Evolutionary conservation across 2,329 filamentous ascomycete species (phyloP), one percentile per base, ranked within the genome.

Genomic region (Calonectria ilicicola): DNA sequence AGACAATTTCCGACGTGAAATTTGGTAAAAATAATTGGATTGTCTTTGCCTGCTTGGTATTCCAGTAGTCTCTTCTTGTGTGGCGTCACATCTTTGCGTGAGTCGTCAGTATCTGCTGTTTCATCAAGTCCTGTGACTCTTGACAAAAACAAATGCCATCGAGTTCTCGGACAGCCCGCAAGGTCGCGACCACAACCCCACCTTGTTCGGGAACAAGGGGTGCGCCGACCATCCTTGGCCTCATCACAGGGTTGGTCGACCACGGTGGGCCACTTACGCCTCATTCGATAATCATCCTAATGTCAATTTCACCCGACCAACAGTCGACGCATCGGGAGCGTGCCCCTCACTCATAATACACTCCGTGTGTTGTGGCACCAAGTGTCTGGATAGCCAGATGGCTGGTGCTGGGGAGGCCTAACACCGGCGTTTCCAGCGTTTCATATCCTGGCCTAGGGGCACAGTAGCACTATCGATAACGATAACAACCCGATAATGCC

Each of bases 171-270:
- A 19, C 56, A 62, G 29, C 23, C 56, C 42, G 66, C 42, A 5
- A 62, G 58, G 58, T 35, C 66, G 21, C 58, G 46, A 40, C 58
- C 35, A 38, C 7, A 63, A 38, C 66, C 56, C 66, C 56, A 63
- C 66, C 46, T 69, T 69, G 46, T 69, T 44, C 26, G 58, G 17
- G 53, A n/a, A 14, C 46, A 44, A 69, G 58, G 56, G 56, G 56
- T 27, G 44, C 23, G 19, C 19, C 56, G 26, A 53, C n/a, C 23
- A 63, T 63, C 64, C 47, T 56, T 23, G 64, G 32, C 35, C n/a
- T 44, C 38, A 35, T 26, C 38, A 46, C 58, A 63, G 26, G 58
- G 58, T 46, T 42, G 58, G 58, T 19, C n/a, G 26, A 15, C 19
- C 5, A 15, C 4, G 26, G 49, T 66, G 49, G 64, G 47, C 47